Percentiles rank a stretch among this genome's conserved stretches.
These are phyloP conservation scores for Vitis rotundifolia DNA, from an alignment of 164 flowering plant genomes.

Conservation along the genomic window DNA sequence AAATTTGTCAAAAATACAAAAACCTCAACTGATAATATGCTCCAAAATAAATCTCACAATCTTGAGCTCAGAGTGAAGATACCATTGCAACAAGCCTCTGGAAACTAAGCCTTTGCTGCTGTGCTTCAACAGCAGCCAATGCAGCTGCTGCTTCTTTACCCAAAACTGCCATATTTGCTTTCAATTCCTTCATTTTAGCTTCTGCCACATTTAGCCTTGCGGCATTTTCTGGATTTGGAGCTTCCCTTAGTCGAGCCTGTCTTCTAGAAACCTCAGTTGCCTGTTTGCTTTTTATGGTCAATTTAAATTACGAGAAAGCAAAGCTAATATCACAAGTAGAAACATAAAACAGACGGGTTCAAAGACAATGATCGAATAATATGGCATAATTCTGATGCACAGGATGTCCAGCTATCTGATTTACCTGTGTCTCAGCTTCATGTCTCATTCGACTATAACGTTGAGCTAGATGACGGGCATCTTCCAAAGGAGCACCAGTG, in stretches of 20 bases:
- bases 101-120: slow-evolving; percentile 88
- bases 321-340: neutral
- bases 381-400: neutral
- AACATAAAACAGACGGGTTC: neutral
- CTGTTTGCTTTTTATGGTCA: slow-evolving; percentile 47
- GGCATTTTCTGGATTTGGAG: slow-evolving; percentile 69
- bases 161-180: slow-evolving; percentile 90
- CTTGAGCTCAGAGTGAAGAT: neutral
- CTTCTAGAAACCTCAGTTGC: slow-evolving; percentile 82
- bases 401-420: neutral
- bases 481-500: slow-evolving; percentile 87
- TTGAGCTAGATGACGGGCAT: slow-evolving; percentile 99
- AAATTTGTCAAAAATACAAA: slow-evolving; percentile 4
- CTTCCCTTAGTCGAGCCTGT: slow-evolving; percentile 72
- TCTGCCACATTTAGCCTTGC: slow-evolving; percentile 85
- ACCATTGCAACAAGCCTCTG: slow-evolving; percentile 98
- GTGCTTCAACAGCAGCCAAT: slow-evolving; percentile 90
- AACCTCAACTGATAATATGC: neutral
- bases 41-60: neutral
- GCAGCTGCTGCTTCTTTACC: slow-evolving; percentile 99
- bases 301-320: slow-evolving; percentile 13
- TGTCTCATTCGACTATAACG: slow-evolving; percentile 98
- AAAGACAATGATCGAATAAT: neutral
- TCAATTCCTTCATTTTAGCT: slow-evolving; percentile 83
- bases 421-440: slow-evolving; percentile 95